Base-by-base conservation (phyloP, 768 basidiomycete species). In the Astraeus odoratus region DNA sequence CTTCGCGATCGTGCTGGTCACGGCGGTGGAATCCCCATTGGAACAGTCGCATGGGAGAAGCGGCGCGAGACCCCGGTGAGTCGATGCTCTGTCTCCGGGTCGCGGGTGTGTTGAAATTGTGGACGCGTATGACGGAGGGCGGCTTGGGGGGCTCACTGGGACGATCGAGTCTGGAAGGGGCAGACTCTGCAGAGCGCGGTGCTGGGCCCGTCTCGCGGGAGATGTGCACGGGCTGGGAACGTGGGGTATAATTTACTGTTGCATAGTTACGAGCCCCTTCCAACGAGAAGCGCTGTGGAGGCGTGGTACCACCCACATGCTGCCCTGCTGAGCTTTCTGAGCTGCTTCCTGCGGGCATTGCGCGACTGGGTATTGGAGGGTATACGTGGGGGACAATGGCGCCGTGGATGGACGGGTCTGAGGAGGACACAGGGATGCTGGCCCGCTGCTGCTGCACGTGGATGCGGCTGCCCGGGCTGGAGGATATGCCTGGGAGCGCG, bases 1-100 rank as follows among this genome's bases (percentile, higher is more conserved):
- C 78, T 44, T 78, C 76, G 22, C 66, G 66, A 13, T 70, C 67
- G 8, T 73, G 68, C 4, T 12, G 10, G 30, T 4, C n/a, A 12
- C 10, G 4, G 7, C 80, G 72, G 15, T 77, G 73, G 10, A 81
- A 69, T 8, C 71, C 68, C 69, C 74, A 77, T 12, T 73, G 69
- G 13, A 85, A 67, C 15, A 80, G 65, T 8, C 81, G 75, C 0
- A 84, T 63, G 1, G 85, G 83, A 1, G 83, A 85, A 0, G 66
- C 59, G 3, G 68, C 59, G 29, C 74, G 69, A 9, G 71, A 71
- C 35, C 63, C 70, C 7, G 65, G 57, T 0, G 67, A 60, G 19
- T 61, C 63, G 3, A 49, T 43, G n/a, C 52, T 55, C 7, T 36
- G 55, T 44, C 55, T 58, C 47, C 48, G 56, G 19, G 51, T 45